Conservation (phyloP, 345 rosid genomes). For the Eucalyptus curtisii region DNA sequence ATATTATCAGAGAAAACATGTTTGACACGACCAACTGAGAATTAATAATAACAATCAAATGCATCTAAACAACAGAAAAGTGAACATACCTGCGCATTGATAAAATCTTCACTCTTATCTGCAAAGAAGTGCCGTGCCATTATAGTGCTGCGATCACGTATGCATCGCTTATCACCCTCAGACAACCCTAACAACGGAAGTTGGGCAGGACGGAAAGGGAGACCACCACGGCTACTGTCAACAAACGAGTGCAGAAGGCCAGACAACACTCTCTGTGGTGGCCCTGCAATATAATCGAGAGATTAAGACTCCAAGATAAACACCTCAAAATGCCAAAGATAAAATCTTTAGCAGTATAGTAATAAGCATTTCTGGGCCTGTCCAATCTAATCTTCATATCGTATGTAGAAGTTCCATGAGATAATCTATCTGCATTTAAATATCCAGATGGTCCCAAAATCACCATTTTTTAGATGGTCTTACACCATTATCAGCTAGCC, state of each 20-base stretch:
- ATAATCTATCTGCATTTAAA: neutral
- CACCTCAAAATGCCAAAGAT: neutral
- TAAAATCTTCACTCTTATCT: constrained; percentile 83
- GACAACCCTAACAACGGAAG: constrained; percentile 85
- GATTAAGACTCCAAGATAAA: neutral
- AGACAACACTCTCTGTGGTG: constrained; percentile 88
- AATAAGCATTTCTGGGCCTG: neutral
- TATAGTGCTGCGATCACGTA: constrained; percentile 98
- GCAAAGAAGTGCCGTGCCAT: constrained; percentile 96
- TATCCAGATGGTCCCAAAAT: neutral
- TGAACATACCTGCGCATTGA: constrained; percentile 66
- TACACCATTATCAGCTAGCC: neutral
- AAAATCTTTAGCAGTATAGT: neutral
- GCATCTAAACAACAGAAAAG: neutral
- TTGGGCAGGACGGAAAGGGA: constrained; percentile 80
- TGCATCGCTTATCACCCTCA: constrained; percentile 86
- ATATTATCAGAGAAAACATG: neutral
- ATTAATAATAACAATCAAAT: neutral
- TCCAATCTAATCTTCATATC: neutral
- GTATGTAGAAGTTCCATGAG: neutral
- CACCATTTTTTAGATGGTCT: neutral
- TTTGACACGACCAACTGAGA: neutral
- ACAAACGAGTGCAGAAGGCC: constrained; percentile 87
- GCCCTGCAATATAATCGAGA: constrained; percentile 39
- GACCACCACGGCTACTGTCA: constrained; percentile 73